phyloP scores from a whole-genome alignment of 2,329 filamentous ascomycete genomes.

The Xylariaceae sp. region DNA sequence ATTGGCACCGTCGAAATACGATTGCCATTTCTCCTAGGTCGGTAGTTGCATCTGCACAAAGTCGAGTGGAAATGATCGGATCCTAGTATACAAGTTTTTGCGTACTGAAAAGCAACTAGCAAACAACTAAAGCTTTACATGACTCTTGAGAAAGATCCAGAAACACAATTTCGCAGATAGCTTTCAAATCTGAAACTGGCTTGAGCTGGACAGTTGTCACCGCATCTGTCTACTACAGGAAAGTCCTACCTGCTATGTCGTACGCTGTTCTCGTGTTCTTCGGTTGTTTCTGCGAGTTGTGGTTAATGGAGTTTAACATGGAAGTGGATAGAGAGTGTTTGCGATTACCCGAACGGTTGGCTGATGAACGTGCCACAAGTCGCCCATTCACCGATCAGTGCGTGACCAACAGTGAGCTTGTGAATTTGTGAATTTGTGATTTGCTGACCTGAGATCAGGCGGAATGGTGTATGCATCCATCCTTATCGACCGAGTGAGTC shows the following conservation, averaged over 20 bases:
- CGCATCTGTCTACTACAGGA: conserved; percentile 5
- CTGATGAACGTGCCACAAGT: conserved; percentile 23
- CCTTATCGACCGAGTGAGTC: conserved; percentile 24
- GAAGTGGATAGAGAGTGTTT: conserved; percentile 15
- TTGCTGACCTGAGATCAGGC: conserved; percentile 26
- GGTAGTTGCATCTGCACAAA: conserved; percentile 32
- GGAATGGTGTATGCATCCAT: conserved; percentile 13
- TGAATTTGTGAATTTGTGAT: conserved; percentile 21
- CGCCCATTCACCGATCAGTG: conserved; percentile 7
- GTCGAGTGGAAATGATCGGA: conserved; percentile 29
- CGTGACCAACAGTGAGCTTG: conserved; percentile 8
- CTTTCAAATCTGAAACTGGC: conserved; percentile 40
- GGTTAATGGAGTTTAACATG: conserved; percentile 13
- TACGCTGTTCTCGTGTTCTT: conserved; percentile 1
- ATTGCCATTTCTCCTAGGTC: conserved; percentile 30
- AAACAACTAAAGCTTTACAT: conserved; percentile 29
- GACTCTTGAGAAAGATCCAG: conserved; percentile 33
- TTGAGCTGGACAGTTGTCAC: conserved; percentile 32
- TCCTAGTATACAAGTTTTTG: conserved; percentile 44
- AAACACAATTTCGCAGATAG: conserved; percentile 43
- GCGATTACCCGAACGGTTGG: conserved; percentile 9
- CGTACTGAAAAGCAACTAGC: conserved; percentile 37
- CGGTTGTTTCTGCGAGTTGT: neutral
- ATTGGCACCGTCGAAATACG: conserved; percentile 39
- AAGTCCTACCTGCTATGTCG: conserved; percentile 10